These are phyloP conservation scores for Petunia hybrid DNA, from an alignment of 305 asterid genomes.

Conservation along the genomic window DNA sequence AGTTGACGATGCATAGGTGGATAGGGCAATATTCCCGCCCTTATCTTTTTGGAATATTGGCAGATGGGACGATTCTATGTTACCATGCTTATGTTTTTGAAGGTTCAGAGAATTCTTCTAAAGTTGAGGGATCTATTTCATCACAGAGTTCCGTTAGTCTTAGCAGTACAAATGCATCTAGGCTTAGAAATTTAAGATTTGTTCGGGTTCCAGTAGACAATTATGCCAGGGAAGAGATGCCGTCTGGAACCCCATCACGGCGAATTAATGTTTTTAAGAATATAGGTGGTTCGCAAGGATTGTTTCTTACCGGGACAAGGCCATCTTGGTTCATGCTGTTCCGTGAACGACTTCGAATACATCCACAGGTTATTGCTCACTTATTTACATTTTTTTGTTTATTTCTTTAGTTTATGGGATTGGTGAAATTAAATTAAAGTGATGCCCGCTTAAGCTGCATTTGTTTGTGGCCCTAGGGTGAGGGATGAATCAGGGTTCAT, in stretches of 20 bases:
- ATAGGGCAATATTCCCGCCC: slow-evolving; percentile 78
- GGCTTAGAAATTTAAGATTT: slow-evolving; percentile 91
- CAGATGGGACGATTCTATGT: slow-evolving; percentile 93
- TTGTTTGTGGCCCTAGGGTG: slow-evolving; percentile 1
- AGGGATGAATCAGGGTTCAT: background rate
- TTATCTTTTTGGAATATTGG: slow-evolving; percentile 77
- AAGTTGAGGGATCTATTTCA: slow-evolving; percentile 56
- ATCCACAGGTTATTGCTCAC: slow-evolving; percentile 80
- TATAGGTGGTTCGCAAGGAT: slow-evolving; percentile 90
- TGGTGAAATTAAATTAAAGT: background rate
- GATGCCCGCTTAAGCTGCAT: background rate
- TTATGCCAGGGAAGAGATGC: slow-evolving; percentile 77
- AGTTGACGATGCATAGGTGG: slow-evolving; percentile 96
- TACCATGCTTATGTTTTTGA: slow-evolving; percentile 88
- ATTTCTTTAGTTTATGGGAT: background rate
- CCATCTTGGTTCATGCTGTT: slow-evolving; percentile 96
- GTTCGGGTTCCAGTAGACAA: slow-evolving; percentile 70
- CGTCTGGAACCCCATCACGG: slow-evolving; percentile 65
- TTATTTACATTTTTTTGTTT: slow-evolving; percentile 13
- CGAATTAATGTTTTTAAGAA: slow-evolving; percentile 81
- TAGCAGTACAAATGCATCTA: slow-evolving; percentile 66
- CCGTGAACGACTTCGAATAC: slow-evolving; percentile 88
- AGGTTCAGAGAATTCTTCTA: slow-evolving; percentile 66
- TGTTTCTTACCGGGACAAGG: slow-evolving; percentile 80
- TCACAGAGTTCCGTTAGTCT: slow-evolving; percentile 50